Evolutionary conservation across 1,139 yeast genomes (phyloP), one percentile per base, ranked within the genome.

Genomic region (Eremothecium coryli): DNA sequence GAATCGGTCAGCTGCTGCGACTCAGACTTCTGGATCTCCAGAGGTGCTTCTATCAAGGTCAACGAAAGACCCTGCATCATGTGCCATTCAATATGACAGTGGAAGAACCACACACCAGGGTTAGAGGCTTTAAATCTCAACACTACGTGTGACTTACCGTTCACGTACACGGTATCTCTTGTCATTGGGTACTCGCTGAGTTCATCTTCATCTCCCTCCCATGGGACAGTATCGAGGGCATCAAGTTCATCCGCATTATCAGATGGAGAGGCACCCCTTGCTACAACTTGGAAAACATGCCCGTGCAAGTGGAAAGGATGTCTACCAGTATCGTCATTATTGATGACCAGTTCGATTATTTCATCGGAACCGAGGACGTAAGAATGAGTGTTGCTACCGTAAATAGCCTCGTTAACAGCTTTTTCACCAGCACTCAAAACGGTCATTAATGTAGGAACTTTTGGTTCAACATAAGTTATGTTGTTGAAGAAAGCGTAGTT

Each of bases 41-140:
- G 45, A 14, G 95, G 95, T 26, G 84, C 86, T 61, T 84, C 95
- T 33, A 84, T 64, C 30, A 82, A 65, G n/a, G 69, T 66, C 39
- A 81, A 54, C 26, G 86, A 88, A 41, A 85, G 68, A 42, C 95
- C 95, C 61, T 84, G 95, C 50, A 74, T 76, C 65, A 85, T 70
- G 64, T 85, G 95, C 95, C 95, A 85, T 52, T 85, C 95, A 46
- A 85, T 78, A 52, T 85, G 95, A 62, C 95, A 86, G 58, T 85
- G 95, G 82, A 85, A 85, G 52, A 80, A 68, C 93, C 94, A 84
- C 26, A 82, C 85, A 50, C 95, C 95, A 18, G 95, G 95, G 57
- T 84, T 82, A 50, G 79, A 75, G 34, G 93, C 84, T 45, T 66
- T 70, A 61, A 82, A 82, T 52, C 95, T 67, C 15, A 70, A 57